A percentile compares a stretch with the other conserved stretches of the same genome.
Evolutionary conservation across 2,329 filamentous ascomycete species (phyloP).

Genomic region (Fusarium decemcellulare): DNA sequence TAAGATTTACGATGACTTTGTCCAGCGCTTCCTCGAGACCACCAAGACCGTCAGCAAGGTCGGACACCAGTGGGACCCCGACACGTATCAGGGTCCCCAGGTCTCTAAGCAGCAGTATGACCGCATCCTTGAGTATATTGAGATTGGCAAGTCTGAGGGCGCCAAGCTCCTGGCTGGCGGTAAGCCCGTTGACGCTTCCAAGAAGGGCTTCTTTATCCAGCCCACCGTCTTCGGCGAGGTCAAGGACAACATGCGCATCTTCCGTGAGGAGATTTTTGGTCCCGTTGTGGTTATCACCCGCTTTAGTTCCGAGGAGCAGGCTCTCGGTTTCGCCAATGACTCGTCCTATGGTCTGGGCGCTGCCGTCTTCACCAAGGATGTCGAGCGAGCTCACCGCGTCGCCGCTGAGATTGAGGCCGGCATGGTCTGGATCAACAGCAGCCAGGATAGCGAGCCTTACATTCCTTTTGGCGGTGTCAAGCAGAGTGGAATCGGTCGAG

Average conservation of each 20-base stretch:
- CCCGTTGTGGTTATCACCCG: constrained; percentile 86
- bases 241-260: constrained; percentile 80
- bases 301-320: constrained; percentile 85
- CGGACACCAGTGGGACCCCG: constrained; percentile 49
- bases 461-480: constrained; percentile 47
- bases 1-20: constrained; percentile 86
- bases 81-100: constrained; percentile 56
- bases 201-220: constrained; percentile 88
- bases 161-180: constrained; percentile 48
- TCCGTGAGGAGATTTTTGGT: constrained; percentile 91
- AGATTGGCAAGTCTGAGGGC: constrained; percentile 48
- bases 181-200: constrained; percentile 66
- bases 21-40: constrained; percentile 81
- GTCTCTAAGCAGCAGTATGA: constrained; percentile 77
- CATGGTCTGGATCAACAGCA: constrained; percentile 66
- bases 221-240: constrained; percentile 87
- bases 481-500: constrained; percentile 47
- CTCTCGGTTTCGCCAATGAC: constrained; percentile 79
- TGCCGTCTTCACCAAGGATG: constrained; percentile 83
- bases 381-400: constrained; percentile 85
- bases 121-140: constrained; percentile 75
- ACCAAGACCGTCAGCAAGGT: constrained; percentile 65
- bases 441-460: constrained; percentile 45
- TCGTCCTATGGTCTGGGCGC: constrained; percentile 84
- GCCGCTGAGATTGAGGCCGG: constrained; percentile 81